These are phyloP conservation scores for Tagetes erecta DNA, from an alignment of 129 eudicot genomes.

Conservation along the genomic window DNA sequence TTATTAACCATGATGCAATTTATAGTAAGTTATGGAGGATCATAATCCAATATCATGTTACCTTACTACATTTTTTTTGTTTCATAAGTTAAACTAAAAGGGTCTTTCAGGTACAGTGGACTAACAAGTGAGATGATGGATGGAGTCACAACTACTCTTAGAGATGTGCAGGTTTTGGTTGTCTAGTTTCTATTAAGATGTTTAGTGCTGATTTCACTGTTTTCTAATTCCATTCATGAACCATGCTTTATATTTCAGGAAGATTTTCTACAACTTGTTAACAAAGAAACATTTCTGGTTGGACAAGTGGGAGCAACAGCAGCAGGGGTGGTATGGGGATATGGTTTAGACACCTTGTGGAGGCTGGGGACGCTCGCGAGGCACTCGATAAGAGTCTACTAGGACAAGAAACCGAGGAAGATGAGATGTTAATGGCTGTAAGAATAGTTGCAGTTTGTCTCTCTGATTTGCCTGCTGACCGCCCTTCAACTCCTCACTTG, in stretches of 20 bases:
- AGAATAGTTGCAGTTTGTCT: constrained; percentile 82
- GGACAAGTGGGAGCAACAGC: constrained; percentile 45
- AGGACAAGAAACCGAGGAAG: constrained; percentile 77
- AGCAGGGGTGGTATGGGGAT: constrained; percentile 65
- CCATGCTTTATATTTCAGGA: constrained; percentile 53
- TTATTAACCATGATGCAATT: too few relatives aligned
- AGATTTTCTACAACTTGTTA: constrained; percentile 61
- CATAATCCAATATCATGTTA: too few relatives aligned
- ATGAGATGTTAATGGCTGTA: constrained; percentile 89
- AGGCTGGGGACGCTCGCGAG: constrained; percentile 68
- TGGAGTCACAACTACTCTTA: too few relatives aligned
- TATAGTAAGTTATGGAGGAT: too few relatives aligned
- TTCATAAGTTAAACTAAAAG: too few relatives aligned
- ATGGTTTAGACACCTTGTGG: constrained; percentile 78
- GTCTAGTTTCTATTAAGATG: too few relatives aligned
- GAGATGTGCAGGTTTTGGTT: too few relatives aligned
- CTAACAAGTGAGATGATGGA: too few relatives aligned
- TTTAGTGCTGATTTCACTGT: too few relatives aligned
- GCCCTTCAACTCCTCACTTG: constrained; percentile 54
- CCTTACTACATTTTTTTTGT: too few relatives aligned
- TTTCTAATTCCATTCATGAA: neutral
- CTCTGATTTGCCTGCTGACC: constrained; percentile 74
- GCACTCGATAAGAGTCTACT: constrained; percentile 82
- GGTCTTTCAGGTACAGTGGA: too few relatives aligned
- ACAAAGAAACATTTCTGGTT: constrained; percentile 79